Evolutionary conservation across 768 basidiomycete genomes (phyloP).

Genomic region (Asterophora lycoperdoides): DNA sequence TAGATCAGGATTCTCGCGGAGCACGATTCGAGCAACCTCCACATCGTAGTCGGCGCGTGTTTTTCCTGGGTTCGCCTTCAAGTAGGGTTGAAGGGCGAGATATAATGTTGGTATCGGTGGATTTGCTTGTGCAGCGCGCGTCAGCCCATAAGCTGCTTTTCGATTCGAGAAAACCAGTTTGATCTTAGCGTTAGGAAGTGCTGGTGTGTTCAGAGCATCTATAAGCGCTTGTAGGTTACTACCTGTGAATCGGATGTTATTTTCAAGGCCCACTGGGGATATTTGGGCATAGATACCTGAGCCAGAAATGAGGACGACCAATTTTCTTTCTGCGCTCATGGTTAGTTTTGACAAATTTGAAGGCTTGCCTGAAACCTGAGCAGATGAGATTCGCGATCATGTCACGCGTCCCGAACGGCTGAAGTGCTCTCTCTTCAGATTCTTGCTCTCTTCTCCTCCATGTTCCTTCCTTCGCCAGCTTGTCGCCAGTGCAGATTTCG

Average conservation of each 20-base stretch:
- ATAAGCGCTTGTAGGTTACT: conserved; percentile 96
- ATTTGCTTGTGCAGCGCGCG: conserved; percentile 63
- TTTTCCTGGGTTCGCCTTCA: conserved; percentile 66
- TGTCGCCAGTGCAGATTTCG: background rate
- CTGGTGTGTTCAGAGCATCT: conserved; percentile 73
- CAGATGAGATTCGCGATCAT: no score
- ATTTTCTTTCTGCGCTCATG: conserved; percentile 24
- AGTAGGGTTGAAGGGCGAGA: conserved; percentile 80
- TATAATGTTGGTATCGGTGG: conserved; percentile 81
- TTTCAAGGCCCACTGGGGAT: background rate
- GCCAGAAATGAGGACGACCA: conserved; percentile 50
- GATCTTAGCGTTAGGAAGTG: conserved; percentile 69
- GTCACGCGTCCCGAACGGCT: no score
- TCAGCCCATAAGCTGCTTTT: conserved; percentile 85
- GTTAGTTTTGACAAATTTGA: background rate
- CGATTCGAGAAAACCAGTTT: conserved; percentile 87
- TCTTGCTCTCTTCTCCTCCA: no score
- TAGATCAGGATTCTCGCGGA: conserved; percentile 67
- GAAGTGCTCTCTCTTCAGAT: no score
- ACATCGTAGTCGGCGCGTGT: conserved; percentile 83
- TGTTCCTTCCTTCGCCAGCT: background rate
- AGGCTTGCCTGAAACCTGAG: background rate
- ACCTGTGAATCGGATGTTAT: conserved; percentile 42
- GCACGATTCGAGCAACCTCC: conserved; percentile 68
- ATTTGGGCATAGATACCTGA: conserved; percentile 37